These are phyloP conservation scores for Eucalyptus shirleyi DNA, from an alignment of 345 rosid genomes.

Conservation along the genomic window DNA sequence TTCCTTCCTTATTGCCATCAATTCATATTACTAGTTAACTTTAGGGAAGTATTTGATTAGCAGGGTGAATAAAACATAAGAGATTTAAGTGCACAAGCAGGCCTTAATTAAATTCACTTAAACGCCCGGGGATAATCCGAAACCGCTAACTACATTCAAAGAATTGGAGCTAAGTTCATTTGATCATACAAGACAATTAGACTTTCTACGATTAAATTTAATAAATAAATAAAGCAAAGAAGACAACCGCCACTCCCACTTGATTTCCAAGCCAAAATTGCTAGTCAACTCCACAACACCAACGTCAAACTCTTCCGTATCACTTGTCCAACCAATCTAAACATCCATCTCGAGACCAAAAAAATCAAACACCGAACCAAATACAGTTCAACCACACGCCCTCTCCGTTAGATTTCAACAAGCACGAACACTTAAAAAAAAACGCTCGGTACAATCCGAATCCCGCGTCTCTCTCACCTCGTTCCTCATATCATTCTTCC, in stretches of 20 bases:
- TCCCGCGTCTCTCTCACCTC: slow-evolving; percentile 20
- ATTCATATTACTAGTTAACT: not conserved
- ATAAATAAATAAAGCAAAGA: not conserved
- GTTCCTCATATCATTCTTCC: slow-evolving; percentile 53
- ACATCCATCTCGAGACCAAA: not conserved
- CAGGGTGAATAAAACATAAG: not conserved
- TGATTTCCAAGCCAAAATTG: not conserved
- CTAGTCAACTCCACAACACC: not conserved
- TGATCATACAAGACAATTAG: not conserved
- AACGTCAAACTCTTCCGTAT: not conserved
- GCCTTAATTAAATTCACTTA: not conserved
- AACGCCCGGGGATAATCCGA: not conserved
- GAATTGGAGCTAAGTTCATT: not conserved
- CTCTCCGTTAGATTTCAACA: not conserved
- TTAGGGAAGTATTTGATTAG: not conserved
- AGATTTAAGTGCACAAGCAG: not conserved
- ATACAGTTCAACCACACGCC: not conserved
- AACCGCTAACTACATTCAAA: not conserved
- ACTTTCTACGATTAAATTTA: not conserved
- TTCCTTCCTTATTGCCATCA: not conserved
- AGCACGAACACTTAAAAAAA: not conserved
- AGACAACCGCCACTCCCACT: not conserved
- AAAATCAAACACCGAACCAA: not conserved
- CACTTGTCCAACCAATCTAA: not conserved
- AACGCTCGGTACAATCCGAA: not conserved